Base-by-base conservation (phyloP, 164 flowering plant species). In the Echeveria elegans region DNA sequence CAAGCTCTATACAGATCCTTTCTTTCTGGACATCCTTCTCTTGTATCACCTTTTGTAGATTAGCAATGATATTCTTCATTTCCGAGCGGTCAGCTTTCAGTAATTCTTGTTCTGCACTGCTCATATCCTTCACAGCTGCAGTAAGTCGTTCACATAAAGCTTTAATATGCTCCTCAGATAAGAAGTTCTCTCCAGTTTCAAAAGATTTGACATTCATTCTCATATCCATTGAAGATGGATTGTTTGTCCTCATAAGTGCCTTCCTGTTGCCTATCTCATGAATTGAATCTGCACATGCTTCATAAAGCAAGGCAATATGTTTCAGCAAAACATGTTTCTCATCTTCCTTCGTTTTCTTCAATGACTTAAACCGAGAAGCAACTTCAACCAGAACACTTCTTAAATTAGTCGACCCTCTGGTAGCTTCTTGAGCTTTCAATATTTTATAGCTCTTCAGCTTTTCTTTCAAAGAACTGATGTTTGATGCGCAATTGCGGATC, bases 1-100 rank as follows among this genome's bases (percentile, higher is more conserved):
- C 96, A 70, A 92, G 88, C 72, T 95, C 97, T 69, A 64, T 69
- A 78, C 82, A 86, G 16, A 89, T 81, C 72, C 78, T 83, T 8
- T 87, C 95, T 56, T 73, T 82, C 64, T 92, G 89, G 64, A 88
- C 69, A 73, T 89, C 97, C 72, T 92, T 95, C 80, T 95, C 97
- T 75, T 88, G 89, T 64, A 94, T 81, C 77, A 85, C 99, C 69
- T 72, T 87, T 79, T 85, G 93, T 77, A 94, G 74, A 71, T 77
- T 73, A 12, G 78, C 70, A 58, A 91, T 77, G 38, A 83, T 76
- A 63, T 70, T 69, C 71, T 85, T 91, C 87, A 94, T 77, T 74
- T 88, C 93, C 74, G 71, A 85, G 69, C 74, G 79, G 37, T 72
- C 75, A 37, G 65, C 76, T 52, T 82, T 90, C 52, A 76, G 12